Percentiles rank a stretch among this genome's conserved stretches.
Conservation (phyloP, 2,329 filamentous ascomycete genomes). For the Fusarium mangiferae region DNA sequence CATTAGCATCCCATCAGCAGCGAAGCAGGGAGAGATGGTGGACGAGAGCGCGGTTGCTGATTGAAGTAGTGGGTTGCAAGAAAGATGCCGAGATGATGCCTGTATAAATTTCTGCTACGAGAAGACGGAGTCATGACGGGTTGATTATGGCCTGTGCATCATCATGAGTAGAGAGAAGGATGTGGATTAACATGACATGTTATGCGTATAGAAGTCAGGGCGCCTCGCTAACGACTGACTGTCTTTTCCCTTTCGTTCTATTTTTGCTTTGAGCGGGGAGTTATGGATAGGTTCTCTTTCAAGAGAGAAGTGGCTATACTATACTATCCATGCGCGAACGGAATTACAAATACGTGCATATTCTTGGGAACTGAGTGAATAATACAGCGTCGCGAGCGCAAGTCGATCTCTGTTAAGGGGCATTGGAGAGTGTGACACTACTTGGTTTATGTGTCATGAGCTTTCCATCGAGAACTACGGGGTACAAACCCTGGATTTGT, state of each 20-base stretch:
- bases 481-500: neutral
- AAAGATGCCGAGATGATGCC: neutral
- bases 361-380: neutral
- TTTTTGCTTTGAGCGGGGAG: conserved; percentile 35
- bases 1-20: conserved; percentile 49
- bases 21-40: conserved; percentile 39
- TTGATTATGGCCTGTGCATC: conserved; percentile 17
- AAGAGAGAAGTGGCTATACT: conserved; percentile 6
- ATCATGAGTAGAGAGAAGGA: conserved; percentile 9
- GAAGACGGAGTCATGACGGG: neutral
- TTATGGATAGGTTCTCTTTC: conserved; percentile 17
- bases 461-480: neutral
- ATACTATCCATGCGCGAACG: neutral
- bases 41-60: conserved; percentile 58
- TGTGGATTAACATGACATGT: conserved; percentile 13
- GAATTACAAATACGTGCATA: neutral
- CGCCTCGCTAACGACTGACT: conserved; percentile 38
- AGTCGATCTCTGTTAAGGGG: conserved; percentile 3
- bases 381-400: neutral
- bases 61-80: conserved; percentile 31
- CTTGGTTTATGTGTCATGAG: neutral
- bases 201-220: conserved; percentile 40
- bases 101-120: neutral
- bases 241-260: conserved; percentile 17
- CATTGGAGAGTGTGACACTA: conserved; percentile 3